Evolutionary conservation across 2,329 filamentous ascomycete genomes (phyloP).

Genomic region (Sphaceloma murrayae): DNA sequence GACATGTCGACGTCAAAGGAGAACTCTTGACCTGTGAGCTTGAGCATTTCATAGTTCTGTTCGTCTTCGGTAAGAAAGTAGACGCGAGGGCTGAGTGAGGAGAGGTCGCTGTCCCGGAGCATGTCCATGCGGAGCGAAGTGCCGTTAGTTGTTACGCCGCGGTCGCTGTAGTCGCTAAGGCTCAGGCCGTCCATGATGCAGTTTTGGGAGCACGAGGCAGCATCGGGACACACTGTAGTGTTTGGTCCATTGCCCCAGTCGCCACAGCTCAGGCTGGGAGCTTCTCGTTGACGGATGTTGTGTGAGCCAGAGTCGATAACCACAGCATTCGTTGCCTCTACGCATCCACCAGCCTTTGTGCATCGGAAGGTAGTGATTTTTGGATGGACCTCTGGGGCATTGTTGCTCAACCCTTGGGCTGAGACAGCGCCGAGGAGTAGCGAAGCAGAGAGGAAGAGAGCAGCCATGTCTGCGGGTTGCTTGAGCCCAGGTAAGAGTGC

Average conservation of each 20-base stretch:
- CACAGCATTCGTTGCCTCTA: constrained; percentile 29
- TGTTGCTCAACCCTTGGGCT: constrained; percentile 7
- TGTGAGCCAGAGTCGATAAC: constrained; percentile 42
- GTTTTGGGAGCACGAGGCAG: constrained; percentile 31
- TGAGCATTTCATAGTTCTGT: constrained; percentile 55
- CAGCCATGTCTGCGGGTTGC: constrained; percentile 1
- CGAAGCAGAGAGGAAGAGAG: background rate
- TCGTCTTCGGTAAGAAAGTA: constrained; percentile 41
- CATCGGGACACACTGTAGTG: constrained; percentile 32
- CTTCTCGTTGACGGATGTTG: constrained; percentile 37
- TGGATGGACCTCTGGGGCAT: constrained; percentile 33
- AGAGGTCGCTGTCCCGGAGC: constrained; percentile 26
- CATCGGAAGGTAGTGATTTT: constrained; percentile 33
- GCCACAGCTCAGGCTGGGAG: constrained; percentile 39
- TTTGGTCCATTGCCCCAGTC: constrained; percentile 38
- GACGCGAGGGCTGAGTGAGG: constrained; percentile 35
- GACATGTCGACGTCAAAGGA: constrained; percentile 64
- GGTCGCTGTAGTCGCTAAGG: constrained; percentile 37
- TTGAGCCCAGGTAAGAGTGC: background rate
- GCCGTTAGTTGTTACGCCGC: constrained; percentile 43
- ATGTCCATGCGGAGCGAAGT: constrained; percentile 51
- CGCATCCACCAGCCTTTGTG: constrained; percentile 32
- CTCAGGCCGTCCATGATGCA: constrained; percentile 37
- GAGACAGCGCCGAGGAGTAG: constrained; percentile 10
- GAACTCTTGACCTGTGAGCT: constrained; percentile 58